A percentile compares a stretch with the other conserved stretches of the same genome.
phyloP scores from a whole-genome alignment of 768 basidiomycete species.

The Chiua virens region DNA sequence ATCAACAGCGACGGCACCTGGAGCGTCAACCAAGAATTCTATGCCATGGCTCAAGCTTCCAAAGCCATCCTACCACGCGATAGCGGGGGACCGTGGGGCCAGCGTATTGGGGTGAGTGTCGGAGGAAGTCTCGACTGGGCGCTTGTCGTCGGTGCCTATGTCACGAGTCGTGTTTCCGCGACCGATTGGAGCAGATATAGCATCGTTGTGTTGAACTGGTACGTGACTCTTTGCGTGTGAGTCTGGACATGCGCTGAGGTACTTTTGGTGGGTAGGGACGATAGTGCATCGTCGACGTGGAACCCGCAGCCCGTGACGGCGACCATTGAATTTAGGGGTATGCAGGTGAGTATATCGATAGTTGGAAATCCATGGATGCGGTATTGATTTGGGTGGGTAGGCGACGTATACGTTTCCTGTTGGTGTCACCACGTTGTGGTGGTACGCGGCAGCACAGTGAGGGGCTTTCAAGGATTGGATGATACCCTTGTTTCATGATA shows the following conservation, averaged over 20 bases:
- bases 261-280: slow-evolving; percentile 36
- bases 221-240: slow-evolving; percentile 9
- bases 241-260: not conserved
- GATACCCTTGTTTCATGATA: too few species aligned
- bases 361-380: not conserved
- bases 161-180: slow-evolving; percentile 53
- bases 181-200: slow-evolving; percentile 65
- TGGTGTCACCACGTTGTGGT: slow-evolving; percentile 61
- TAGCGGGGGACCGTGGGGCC: slow-evolving; percentile 61
- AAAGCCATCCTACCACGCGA: slow-evolving; percentile 75
- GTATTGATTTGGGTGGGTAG: slow-evolving; percentile 25
- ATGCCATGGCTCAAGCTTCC: slow-evolving; percentile 71
- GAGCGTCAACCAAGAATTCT: slow-evolving; percentile 74
- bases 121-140: slow-evolving; percentile 57
- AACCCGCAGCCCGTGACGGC: slow-evolving; percentile 52
- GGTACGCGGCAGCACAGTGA: slow-evolving; percentile 37
- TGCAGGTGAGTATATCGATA: slow-evolving; percentile 43
- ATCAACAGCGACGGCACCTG: slow-evolving; percentile 65
- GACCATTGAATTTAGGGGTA: slow-evolving; percentile 64
- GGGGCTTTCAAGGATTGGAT: not conserved
- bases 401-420: slow-evolving; percentile 78
- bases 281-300: slow-evolving; percentile 49
- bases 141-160: slow-evolving; percentile 64
- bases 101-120: slow-evolving; percentile 65
- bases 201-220: slow-evolving; percentile 73